Conservation (phyloP, 345 rosid genomes). For the Lumnitzera littorea region DNA sequence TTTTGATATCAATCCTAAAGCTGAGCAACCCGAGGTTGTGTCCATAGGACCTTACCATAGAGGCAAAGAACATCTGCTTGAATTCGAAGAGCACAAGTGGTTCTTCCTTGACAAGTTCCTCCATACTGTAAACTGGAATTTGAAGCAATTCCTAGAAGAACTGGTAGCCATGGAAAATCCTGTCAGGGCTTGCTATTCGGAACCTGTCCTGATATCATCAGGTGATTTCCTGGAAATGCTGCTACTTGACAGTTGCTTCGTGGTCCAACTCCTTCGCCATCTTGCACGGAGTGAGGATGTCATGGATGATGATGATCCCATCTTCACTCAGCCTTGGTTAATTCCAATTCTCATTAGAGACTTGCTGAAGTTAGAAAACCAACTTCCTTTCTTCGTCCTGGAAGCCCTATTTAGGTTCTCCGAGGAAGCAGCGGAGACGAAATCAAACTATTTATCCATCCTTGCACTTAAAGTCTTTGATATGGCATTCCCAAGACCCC, state of each 20-base stretch:
- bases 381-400: conserved; percentile 17
- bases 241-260: conserved; percentile 18
- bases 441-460: not conserved
- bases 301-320: not conserved
- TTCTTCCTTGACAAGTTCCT: conserved; percentile 14
- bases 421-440: not conserved
- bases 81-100: conserved; percentile 20
- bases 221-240: conserved; percentile 20
- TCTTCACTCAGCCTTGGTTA: conserved; percentile 12
- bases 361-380: conserved; percentile 18
- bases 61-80: conserved; percentile 9
- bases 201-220: conserved; percentile 2
- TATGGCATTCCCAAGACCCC: conserved; percentile 6
- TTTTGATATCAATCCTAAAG: conserved; percentile 4
- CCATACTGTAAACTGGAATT: not conserved
- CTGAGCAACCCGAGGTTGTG: conserved; percentile 9
- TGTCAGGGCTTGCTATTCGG: conserved; percentile 9
- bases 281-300: not conserved
- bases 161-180: not conserved
- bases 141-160: not conserved
- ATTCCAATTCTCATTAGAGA: conserved; percentile 13
- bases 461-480: conserved; percentile 8
- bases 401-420: not conserved
- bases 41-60: conserved; percentile 19
- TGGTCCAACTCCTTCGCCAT: conserved; percentile 12